phyloP scores from a whole-genome alignment of 2,329 filamentous ascomycete species.

The Hypoxylon sp. region DNA sequence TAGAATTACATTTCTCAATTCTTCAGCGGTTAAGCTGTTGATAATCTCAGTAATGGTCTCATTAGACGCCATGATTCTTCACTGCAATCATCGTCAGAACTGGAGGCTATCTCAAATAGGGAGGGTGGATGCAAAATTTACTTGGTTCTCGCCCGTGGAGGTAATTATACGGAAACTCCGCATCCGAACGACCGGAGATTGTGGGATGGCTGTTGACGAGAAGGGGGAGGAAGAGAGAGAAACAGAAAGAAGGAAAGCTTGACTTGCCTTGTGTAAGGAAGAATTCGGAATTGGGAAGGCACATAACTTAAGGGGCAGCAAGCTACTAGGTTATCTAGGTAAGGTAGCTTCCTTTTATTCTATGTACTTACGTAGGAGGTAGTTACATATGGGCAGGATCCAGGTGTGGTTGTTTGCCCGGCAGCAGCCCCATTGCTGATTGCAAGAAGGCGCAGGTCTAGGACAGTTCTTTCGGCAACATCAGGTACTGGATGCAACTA shows the following conservation, averaged over 20 bases:
- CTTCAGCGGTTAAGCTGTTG: background rate
- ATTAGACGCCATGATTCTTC: constrained; percentile 1
- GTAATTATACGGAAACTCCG: background rate
- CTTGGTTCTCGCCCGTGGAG: background rate
- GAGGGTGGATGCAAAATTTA: background rate
- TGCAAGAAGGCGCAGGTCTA: background rate
- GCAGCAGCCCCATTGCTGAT: background rate
- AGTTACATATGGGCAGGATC: too few relatives aligned
- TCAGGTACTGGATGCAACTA: too few relatives aligned
- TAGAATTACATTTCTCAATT: background rate
- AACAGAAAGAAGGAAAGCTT: too few relatives aligned
- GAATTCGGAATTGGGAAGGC: background rate
- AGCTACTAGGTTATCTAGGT: too few relatives aligned
- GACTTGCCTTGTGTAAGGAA: background rate
- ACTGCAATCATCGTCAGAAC: background rate
- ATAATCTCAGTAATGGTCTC: background rate
- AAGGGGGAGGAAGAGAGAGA: background rate
- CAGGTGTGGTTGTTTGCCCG: background rate
- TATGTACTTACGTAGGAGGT: too few relatives aligned
- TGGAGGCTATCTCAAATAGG: background rate
- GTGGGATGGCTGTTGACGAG: background rate
- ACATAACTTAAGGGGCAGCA: too few relatives aligned
- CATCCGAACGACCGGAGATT: background rate
- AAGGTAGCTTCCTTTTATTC: background rate
- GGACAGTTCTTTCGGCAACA: background rate